phyloP scores from a whole-genome alignment of 106 monocot genomes.

The Chionographis japonica region DNA sequence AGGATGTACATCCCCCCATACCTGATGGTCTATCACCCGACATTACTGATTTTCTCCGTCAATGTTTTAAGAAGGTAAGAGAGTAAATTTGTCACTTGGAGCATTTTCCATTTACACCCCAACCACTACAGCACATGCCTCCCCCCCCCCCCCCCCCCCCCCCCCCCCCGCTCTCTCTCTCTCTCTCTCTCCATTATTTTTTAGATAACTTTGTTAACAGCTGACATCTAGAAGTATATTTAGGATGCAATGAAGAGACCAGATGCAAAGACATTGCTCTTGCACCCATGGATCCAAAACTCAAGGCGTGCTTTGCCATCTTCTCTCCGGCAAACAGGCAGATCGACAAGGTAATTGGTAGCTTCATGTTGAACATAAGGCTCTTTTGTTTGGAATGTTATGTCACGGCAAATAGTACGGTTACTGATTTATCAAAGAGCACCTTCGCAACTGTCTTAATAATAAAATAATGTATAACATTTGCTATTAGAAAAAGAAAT shows the following conservation, averaged over 20 bases:
- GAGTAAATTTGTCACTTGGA: background rate
- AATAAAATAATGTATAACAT: too few species aligned
- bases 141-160: too few species aligned
- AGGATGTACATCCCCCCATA: slow-evolving; percentile 93
- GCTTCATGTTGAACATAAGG: background rate
- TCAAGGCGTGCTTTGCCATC: slow-evolving; percentile 77
- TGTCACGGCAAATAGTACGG: too few species aligned
- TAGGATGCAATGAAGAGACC: slow-evolving; percentile 99
- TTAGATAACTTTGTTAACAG: background rate
- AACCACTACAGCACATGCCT: background rate
- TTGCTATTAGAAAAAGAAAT: too few species aligned
- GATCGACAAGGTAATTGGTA: slow-evolving; percentile 49
- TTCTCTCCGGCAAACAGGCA: slow-evolving; percentile 56
- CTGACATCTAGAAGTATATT: slow-evolving; percentile 21
- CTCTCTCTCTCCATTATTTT: too few species aligned
- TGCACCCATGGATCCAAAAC: slow-evolving; percentile 92
- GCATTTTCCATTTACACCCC: background rate
- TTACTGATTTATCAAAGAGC: too few species aligned
- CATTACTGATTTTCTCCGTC: slow-evolving; percentile 90
- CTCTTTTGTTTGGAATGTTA: too few species aligned
- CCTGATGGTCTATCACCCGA: slow-evolving; percentile 90
- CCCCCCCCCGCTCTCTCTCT: too few species aligned
- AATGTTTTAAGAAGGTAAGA: slow-evolving; percentile 89
- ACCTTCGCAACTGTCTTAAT: too few species aligned
- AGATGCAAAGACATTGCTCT: slow-evolving; percentile 88